Evolutionary conservation across 495 filamentous ascomycete species (phyloP), one percentile per base, ranked within the genome.

Genomic region (Trichoderma gamsii): DNA sequence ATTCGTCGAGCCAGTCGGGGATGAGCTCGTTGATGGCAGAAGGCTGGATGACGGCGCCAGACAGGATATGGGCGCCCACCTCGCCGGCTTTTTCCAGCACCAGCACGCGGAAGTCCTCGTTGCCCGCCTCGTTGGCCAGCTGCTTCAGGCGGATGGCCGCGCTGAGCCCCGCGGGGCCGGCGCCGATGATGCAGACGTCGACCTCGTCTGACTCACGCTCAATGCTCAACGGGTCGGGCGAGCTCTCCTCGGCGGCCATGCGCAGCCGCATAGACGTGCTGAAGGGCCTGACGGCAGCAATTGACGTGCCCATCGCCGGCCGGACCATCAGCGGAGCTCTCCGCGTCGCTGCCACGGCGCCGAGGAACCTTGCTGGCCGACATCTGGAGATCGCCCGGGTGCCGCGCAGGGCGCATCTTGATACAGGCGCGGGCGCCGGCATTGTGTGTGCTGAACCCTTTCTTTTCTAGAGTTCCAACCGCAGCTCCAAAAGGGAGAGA

Each of bases 141-240:
- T 99, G 96, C 79, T 98, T 98, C 64, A 99, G 77, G 65, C 92
- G 88, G 74, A 99, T 99, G 25, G 94, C 96, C 65, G 95, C 93
- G 67, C 90, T 87, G 69, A 99, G 85, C 69, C 95, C 95, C 65
- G 95, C 91, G 63, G 95, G 95, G 41, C 95, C 93, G 73, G 94
- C 95, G 73, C 95, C 95, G 46, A 99, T 87, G 76, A 99, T 98
- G 74, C 92, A 96, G 12, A 98, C 94, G 79, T 98, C 95, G 25
- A 98, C 95, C 76, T 96, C 79, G 72, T 98, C 95, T 66, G 85
- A 90, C 78, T 98, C 95, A 68, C 95, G 87, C 63, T 97, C 92
- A 66, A 91, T 78, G 69, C 85, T 81, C 43, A 81, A 81, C 9
- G 89, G 89, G 75, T 96, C 90, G 70, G 93, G 92, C 61, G 81